Evolutionary conservation across 306 rosid species (phyloP).

Genomic region (Sophora flavescens): DNA sequence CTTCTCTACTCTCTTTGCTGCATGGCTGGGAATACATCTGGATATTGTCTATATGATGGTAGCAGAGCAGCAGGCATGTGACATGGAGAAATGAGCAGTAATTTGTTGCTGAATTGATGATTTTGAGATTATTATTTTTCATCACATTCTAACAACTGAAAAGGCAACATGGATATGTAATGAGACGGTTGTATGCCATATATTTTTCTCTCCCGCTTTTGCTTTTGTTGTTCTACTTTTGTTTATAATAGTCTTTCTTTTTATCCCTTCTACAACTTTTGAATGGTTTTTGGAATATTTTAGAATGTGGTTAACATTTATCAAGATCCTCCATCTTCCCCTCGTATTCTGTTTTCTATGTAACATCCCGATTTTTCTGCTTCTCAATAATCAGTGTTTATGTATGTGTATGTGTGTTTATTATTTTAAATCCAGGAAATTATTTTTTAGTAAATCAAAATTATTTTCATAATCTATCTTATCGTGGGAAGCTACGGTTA

Average conservation of each 20-base stretch:
- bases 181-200: constrained; percentile 3
- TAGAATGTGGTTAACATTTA: not conserved
- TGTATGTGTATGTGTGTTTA: no score
- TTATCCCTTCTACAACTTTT: not conserved
- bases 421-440: no score
- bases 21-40: constrained; percentile 4
- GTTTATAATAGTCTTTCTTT: not conserved
- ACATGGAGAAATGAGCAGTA: not conserved
- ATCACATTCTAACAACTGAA: constrained; percentile 6
- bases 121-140: constrained; percentile 19
- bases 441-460: no score
- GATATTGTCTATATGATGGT: constrained; percentile 17
- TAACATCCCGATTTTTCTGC: no score
- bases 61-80: constrained; percentile 28
- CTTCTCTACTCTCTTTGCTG: constrained; percentile 29
- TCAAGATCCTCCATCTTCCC: not conserved
- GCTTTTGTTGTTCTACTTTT: not conserved
- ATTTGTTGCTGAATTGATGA: constrained; percentile 26
- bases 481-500: no score
- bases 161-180: constrained; percentile 14
- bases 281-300: not conserved
- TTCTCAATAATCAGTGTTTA: no score
- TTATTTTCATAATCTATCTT: no score
- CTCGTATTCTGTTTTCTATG: no score
- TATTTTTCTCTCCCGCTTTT: not conserved